A percentile compares a stretch with the other conserved stretches of the same genome.
Evolutionary conservation across 225 moss, liverwort and hornwort genomes (phyloP).

Genomic region (Lunularia cruciata): DNA sequence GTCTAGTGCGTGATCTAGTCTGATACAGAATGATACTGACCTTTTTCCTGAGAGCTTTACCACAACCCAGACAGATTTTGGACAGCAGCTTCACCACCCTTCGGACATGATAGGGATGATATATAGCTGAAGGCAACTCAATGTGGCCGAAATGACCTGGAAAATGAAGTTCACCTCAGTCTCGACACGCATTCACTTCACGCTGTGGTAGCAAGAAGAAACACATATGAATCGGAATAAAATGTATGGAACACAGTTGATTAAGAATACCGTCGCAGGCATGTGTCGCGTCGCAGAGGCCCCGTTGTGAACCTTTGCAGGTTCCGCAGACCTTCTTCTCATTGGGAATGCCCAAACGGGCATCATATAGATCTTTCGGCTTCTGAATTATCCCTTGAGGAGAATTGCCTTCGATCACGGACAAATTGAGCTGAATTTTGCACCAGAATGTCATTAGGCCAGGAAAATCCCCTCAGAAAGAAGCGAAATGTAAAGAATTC

Average conservation of each 20-base stretch:
- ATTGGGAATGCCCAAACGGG: conserved; percentile 43
- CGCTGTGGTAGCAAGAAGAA: not conserved
- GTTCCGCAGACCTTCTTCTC: conserved; percentile 27
- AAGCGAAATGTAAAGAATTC: not conserved
- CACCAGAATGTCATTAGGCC: not conserved
- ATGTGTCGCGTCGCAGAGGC: conserved; percentile 14
- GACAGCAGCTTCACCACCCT: conserved; percentile 28
- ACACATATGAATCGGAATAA: not conserved
- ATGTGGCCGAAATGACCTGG: conserved; percentile 54
- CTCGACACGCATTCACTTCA: not conserved
- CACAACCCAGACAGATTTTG: conserved; percentile 38
- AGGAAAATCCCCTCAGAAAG: too few relatives aligned
- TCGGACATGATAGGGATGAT: conserved; percentile 40
- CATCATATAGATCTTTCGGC: conserved; percentile 33
- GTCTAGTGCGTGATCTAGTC: too few relatives aligned
- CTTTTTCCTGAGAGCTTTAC: conserved; percentile 37
- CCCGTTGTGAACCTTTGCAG: conserved; percentile 34
- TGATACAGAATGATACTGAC: conserved; percentile 29
- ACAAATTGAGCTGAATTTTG: conserved; percentile 3
- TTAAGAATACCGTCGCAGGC: conserved; percentile 36
- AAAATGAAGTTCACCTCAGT: not conserved
- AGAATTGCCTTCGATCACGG: conserved; percentile 2
- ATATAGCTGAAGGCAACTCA: conserved; percentile 27
- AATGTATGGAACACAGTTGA: not conserved
- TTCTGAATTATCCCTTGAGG: not conserved